Evolutionary conservation across 805 yeast genomes (phyloP).

Genomic region (Starmerella floris): DNA sequence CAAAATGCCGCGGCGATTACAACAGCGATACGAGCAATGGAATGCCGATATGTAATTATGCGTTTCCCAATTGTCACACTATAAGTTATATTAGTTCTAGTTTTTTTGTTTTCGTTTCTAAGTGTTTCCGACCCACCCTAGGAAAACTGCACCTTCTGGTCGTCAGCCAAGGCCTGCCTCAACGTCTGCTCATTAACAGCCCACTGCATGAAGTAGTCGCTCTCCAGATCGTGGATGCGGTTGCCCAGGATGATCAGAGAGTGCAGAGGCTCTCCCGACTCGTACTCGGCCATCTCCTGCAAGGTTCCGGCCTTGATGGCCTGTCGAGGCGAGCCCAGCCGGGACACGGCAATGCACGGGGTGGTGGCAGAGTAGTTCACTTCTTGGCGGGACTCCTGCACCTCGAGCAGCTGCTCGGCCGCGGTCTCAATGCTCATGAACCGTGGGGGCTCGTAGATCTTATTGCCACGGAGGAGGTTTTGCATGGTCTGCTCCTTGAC

Average conservation of each 20-base stretch:
- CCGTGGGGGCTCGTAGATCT: conserved; percentile 91
- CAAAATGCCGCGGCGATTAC: conserved; percentile 17
- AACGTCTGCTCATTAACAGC: conserved; percentile 47
- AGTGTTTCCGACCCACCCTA: too few species aligned
- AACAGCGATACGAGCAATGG: conserved; percentile 15
- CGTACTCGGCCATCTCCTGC: conserved; percentile 62
- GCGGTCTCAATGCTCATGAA: conserved; percentile 89
- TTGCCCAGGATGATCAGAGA: conserved; percentile 82
- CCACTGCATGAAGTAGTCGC: conserved; percentile 69
- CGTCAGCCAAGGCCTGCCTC: conserved; percentile 35
- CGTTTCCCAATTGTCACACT: not conserved
- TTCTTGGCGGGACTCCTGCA: conserved; percentile 66
- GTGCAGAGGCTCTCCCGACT: conserved; percentile 89
- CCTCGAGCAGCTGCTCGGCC: conserved; percentile 72
- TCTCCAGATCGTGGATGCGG: conserved; percentile 82
- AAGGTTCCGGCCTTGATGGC: conserved; percentile 74
- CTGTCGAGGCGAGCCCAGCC: conserved; percentile 81
- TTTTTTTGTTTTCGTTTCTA: not conserved
- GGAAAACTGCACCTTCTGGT: conserved; percentile 14
- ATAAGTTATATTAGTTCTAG: not conserved
- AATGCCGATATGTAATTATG: not conserved
- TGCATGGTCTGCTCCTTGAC: conserved; percentile 94
- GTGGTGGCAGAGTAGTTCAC: conserved; percentile 73
- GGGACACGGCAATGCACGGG: conserved; percentile 85
- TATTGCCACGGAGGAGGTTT: conserved; percentile 82